These are phyloP conservation scores for Suillus cothurnatus DNA, from an alignment of 768 basidiomycete genomes.

Conservation along the genomic window DNA sequence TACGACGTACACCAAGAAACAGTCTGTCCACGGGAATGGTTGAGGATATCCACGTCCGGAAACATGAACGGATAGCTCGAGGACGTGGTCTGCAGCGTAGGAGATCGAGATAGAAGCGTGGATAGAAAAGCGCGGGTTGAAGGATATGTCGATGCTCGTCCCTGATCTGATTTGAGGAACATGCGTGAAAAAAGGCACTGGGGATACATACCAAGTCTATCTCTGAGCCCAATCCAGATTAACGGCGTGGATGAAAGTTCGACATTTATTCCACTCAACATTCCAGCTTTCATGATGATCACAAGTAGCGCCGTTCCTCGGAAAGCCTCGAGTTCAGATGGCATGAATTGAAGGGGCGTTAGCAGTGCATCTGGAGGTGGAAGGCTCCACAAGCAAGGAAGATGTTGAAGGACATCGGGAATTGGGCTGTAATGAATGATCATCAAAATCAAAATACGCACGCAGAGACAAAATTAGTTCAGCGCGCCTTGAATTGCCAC, in stretches of 20 bases:
- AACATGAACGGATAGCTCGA: slow-evolving; percentile 76
- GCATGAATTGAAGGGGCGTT: slow-evolving; percentile 76
- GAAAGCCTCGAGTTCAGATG: slow-evolving; percentile 66
- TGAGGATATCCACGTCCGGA: slow-evolving; percentile 84
- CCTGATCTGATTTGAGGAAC: slow-evolving; percentile 44
- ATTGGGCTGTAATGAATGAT: no score
- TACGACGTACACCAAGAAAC: slow-evolving; percentile 78
- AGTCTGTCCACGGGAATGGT: slow-evolving; percentile 79
- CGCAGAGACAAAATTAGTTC: no score
- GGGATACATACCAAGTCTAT: slow-evolving; percentile 66
- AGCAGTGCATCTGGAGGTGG: slow-evolving; percentile 57
- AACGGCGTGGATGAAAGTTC: slow-evolving; percentile 34
- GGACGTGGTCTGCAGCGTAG: slow-evolving; percentile 50
- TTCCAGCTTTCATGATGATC: slow-evolving; percentile 68
- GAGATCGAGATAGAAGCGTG: slow-evolving; percentile 60
- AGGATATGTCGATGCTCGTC: slow-evolving; percentile 72
- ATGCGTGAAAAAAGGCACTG: slow-evolving; percentile 2
- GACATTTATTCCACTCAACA: slow-evolving; percentile 63
- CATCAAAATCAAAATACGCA: no score
- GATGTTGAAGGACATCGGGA: slow-evolving; percentile 45
- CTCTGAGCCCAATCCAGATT: slow-evolving; percentile 45
- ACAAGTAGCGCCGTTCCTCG: slow-evolving; percentile 73
- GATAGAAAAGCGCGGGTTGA: slow-evolving; percentile 94
- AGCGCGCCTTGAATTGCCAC: no score
- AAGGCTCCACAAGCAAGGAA: slow-evolving; percentile 67